These are phyloP conservation scores for Cryptococcus wingfieldii DNA, from an alignment of 1,284 basidiomycete genomes.

Conservation along the genomic window DNA sequence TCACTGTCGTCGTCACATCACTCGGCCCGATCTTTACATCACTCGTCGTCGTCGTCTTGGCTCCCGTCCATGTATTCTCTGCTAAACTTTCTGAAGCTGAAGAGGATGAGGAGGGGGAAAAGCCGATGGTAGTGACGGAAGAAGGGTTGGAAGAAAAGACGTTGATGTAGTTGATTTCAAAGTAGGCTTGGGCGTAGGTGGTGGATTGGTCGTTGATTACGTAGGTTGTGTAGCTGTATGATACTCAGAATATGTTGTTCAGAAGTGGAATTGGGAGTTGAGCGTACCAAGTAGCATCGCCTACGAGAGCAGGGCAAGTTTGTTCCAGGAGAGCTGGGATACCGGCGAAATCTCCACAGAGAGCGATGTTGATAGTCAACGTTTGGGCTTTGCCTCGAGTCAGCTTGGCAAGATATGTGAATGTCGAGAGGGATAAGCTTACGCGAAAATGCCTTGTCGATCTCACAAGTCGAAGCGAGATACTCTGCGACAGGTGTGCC, in stretches of 20 bases:
- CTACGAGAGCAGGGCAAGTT: conserved; percentile 55
- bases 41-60: no score
- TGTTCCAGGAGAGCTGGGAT: conserved; percentile 55
- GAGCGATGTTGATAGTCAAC: conserved; percentile 61
- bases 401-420: background rate
- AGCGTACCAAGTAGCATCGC: conserved; percentile 34
- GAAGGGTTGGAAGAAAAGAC: conserved; percentile 34
- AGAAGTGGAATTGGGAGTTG: background rate
- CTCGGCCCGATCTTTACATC: no score
- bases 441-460: conserved; percentile 58
- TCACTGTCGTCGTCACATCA: no score
- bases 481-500: conserved; percentile 68
- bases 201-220: conserved; percentile 61
- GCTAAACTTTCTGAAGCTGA: background rate
- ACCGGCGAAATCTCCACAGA: conserved; percentile 57
- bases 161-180: conserved; percentile 63
- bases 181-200: conserved; percentile 65
- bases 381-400: conserved; percentile 2
- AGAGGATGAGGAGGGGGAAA: background rate
- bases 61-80: no score
- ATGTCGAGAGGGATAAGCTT: conserved; percentile 8
- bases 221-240: conserved; percentile 60
- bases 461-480: conserved; percentile 59
- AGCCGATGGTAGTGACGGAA: background rate
- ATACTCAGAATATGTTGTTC: background rate